Evolutionary conservation across 2,329 filamentous ascomycete genomes (phyloP).

Genomic region (Penicillium sp.): DNA sequence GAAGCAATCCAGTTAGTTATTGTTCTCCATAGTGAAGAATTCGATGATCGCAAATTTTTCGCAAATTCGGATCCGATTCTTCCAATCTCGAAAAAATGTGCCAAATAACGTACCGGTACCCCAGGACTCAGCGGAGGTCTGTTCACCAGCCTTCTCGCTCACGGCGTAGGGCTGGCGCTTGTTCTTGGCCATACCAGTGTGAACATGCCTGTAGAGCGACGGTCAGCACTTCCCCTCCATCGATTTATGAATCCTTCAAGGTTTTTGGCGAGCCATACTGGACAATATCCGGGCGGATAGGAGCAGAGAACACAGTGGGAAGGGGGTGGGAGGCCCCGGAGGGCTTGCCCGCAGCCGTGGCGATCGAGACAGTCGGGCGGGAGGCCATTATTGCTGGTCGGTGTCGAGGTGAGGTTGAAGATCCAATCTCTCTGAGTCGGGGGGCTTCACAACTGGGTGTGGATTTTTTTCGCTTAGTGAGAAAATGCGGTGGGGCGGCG

Average conservation of each 20-base stretch:
- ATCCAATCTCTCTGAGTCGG: conserved; percentile 34
- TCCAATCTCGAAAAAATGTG: conserved; percentile 25
- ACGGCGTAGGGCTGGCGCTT: conserved; percentile 99
- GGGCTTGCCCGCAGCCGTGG: conserved; percentile 92
- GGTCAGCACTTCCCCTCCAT: conserved; percentile 36
- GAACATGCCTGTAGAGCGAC: conserved; percentile 60
- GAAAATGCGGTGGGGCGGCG: conserved; percentile 23
- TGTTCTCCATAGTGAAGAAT: background rate
- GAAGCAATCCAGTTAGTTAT: conserved; percentile 14
- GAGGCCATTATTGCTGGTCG: conserved; percentile 73
- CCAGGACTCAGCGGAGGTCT: conserved; percentile 99
- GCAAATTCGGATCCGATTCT: conserved; percentile 9
- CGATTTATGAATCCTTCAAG: conserved; percentile 13
- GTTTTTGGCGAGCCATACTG: conserved; percentile 60
- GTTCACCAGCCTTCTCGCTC: conserved; percentile 99
- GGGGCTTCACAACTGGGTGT: conserved; percentile 28
- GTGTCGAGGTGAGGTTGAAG: conserved; percentile 42
- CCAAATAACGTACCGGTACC: conserved; percentile 77
- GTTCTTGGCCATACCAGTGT: conserved; percentile 99
- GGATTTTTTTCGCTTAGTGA: conserved; percentile 49
- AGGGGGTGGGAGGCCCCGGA: conserved; percentile 86
- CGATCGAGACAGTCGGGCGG: conserved; percentile 95
- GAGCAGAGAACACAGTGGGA: conserved; percentile 93
- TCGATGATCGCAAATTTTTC: background rate
- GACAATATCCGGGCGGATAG: conserved; percentile 98